Conservation (phyloP, 2,329 filamentous ascomycete genomes). For the Diplodia seriata region DNA sequence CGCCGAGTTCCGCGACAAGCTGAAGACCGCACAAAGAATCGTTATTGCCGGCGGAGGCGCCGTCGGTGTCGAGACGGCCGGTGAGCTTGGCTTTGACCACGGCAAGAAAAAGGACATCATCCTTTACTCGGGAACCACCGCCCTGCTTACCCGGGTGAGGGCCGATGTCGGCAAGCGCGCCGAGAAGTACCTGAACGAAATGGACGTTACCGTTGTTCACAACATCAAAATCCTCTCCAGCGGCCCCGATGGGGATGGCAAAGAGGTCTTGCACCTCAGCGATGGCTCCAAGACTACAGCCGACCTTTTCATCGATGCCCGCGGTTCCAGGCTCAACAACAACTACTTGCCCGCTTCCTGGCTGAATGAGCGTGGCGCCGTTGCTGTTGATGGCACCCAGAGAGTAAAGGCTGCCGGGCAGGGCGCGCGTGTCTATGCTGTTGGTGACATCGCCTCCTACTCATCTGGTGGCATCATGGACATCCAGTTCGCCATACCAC, state of each 20-base stretch:
- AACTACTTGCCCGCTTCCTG: conserved; percentile 39
- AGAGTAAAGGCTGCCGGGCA: conserved; percentile 34
- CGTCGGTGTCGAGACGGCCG: conserved; percentile 47
- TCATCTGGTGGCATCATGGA: conserved; percentile 40
- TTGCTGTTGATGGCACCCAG: conserved; percentile 36
- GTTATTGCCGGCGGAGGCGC: conserved; percentile 46
- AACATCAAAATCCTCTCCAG: conserved; percentile 38
- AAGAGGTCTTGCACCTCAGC: conserved; percentile 54
- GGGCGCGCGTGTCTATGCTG: conserved; percentile 41
- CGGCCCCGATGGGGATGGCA: conserved; percentile 49
- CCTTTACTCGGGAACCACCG: conserved; percentile 41
- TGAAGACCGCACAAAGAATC: conserved; percentile 41
- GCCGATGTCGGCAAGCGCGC: conserved; percentile 37
- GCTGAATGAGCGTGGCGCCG: conserved; percentile 39
- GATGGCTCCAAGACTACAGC: conserved; percentile 57
- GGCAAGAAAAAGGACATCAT: conserved; percentile 37
- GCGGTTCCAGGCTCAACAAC: conserved; percentile 41
- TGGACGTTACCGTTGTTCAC: conserved; percentile 41
- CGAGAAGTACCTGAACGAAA: conserved; percentile 39
- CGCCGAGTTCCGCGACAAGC: conserved; percentile 38
- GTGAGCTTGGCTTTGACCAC: conserved; percentile 43
- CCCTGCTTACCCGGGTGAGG: conserved; percentile 39
- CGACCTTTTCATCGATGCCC: conserved; percentile 44
- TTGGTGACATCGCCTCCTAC: conserved; percentile 46
- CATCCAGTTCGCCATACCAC: conserved; percentile 40